Conservation (phyloP, 805 yeast species). For the Hanseniaspora taiwanica region DNA sequence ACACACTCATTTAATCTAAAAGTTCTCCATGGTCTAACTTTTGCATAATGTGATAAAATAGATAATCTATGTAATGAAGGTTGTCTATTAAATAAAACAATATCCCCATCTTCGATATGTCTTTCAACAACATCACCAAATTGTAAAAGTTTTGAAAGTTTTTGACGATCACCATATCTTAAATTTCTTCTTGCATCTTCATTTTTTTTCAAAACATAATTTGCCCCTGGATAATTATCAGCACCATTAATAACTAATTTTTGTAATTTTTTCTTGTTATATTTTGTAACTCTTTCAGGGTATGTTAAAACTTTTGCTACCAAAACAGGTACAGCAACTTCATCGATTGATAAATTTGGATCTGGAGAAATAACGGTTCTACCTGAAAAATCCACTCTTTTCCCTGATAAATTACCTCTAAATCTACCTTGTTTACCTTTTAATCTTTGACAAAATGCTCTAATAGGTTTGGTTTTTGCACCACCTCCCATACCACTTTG, state of each 20-base stretch:
- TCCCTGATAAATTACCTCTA: conserved; percentile 95
- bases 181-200: conserved; percentile 81
- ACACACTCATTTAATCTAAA: conserved; percentile 96
- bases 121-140: conserved; percentile 93
- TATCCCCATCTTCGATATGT: conserved; percentile 93
- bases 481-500: conserved; percentile 35
- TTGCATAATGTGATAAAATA: conserved; percentile 89
- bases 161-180: conserved; percentile 73
- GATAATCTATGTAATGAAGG: conserved; percentile 94
- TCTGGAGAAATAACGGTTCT: conserved; percentile 98
- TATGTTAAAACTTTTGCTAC: conserved; percentile 92
- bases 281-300: conserved; percentile 88
- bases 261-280: conserved; percentile 70
- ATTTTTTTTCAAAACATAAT: conserved; percentile 69
- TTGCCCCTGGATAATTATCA: conserved; percentile 88
- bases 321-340: conserved; percentile 95
- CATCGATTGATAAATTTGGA: conserved; percentile 88
- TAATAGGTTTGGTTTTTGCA: conserved; percentile 51
- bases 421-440: conserved; percentile 99
- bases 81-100: conserved; percentile 91
- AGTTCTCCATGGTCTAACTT: conserved; percentile 95
- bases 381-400: conserved; percentile 96
- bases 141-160: conserved; percentile 60
- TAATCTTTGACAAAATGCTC: conserved; percentile 93
- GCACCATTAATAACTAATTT: conserved; percentile 74